Conservation (phyloP, 805 yeast genomes). For the Wickerhamiella dianesei region DNA sequence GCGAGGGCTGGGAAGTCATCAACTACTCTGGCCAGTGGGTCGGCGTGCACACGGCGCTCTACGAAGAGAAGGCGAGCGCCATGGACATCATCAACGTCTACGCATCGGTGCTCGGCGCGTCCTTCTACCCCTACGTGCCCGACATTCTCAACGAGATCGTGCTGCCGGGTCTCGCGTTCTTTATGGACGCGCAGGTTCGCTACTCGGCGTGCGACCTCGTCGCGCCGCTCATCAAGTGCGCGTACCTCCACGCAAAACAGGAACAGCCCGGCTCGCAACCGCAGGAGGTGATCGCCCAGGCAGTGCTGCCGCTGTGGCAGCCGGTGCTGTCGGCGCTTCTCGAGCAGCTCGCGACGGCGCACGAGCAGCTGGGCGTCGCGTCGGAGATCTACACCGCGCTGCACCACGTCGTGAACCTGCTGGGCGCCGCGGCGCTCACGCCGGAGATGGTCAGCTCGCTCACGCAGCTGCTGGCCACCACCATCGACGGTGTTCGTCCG, state of each 20-base stretch:
- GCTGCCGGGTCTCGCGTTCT: constrained; percentile 79
- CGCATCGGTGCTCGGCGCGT: constrained; percentile 70
- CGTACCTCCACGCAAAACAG: constrained; percentile 37
- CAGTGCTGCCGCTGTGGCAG: constrained; percentile 56
- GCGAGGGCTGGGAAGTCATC: constrained; percentile 92
- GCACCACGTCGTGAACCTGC: constrained; percentile 46
- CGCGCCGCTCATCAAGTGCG: constrained; percentile 58
- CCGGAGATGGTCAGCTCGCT: constrained; percentile 41
- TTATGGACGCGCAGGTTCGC: constrained; percentile 87
- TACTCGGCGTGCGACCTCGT: constrained; percentile 77
- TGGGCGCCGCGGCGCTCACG: constrained; percentile 45
- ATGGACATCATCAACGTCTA: constrained; percentile 76
- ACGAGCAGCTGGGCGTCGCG: constrained; percentile 71
- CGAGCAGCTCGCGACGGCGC: constrained; percentile 46
- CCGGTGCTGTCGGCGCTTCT: constrained; percentile 54
- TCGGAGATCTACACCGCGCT: constrained; percentile 67
- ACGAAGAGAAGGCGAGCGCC: constrained; percentile 88
- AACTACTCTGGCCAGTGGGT: constrained; percentile 82
- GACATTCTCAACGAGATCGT: constrained; percentile 68
- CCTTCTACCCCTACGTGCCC: constrained; percentile 69
- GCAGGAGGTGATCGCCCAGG: constrained; percentile 28
- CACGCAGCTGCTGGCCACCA: constrained; percentile 44
- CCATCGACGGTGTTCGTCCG: constrained; percentile 51
- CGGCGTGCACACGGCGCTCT: constrained; percentile 86
- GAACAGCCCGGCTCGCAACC: constrained; percentile 34